Conservation (phyloP, 78 protist species). For the Dictyostelium capitatum region DNA sequence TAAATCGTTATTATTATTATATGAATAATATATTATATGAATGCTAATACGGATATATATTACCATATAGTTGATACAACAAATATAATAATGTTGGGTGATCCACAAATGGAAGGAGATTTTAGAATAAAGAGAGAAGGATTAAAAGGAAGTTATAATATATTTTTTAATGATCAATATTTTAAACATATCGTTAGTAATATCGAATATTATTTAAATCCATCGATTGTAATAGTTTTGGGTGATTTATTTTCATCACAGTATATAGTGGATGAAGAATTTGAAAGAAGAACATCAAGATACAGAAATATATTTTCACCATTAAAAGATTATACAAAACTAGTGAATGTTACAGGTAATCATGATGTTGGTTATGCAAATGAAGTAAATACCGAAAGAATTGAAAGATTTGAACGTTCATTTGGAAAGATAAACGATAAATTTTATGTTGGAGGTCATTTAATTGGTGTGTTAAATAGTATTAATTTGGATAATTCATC, state of each 20-base stretch:
- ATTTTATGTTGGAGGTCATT: slow-evolving; percentile 58
- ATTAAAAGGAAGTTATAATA: slow-evolving; percentile 51
- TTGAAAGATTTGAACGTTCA: slow-evolving; percentile 46
- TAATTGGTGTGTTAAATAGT: slow-evolving; percentile 63
- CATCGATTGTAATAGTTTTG: slow-evolving; percentile 50
- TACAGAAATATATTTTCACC: slow-evolving; percentile 63
- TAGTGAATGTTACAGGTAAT: slow-evolving; percentile 80
- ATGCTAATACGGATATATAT: too few species aligned
- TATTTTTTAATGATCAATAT: slow-evolving; percentile 66
- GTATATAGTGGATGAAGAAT: slow-evolving; percentile 32
- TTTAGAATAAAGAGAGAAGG: slow-evolving; percentile 50
- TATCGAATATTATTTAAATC: slow-evolving; percentile 58
- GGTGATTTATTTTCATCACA: slow-evolving; percentile 85
- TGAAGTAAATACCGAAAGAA: slow-evolving; percentile 5
- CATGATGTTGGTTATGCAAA: slow-evolving; percentile 81
- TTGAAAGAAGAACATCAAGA: background rate
- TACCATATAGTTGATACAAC: slow-evolving; percentile 28
- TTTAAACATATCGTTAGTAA: slow-evolving; percentile 62
- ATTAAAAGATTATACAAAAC: background rate
- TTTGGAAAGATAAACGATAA: slow-evolving; percentile 70
- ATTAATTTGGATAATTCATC: slow-evolving; percentile 57
- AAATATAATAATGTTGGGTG: slow-evolving; percentile 70
- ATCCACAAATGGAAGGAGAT: slow-evolving; percentile 85
- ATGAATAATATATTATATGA: background rate
- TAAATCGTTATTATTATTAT: background rate